Conservation (phyloP, 257 asterid genomes). For the Solanum arcanum region DNA sequence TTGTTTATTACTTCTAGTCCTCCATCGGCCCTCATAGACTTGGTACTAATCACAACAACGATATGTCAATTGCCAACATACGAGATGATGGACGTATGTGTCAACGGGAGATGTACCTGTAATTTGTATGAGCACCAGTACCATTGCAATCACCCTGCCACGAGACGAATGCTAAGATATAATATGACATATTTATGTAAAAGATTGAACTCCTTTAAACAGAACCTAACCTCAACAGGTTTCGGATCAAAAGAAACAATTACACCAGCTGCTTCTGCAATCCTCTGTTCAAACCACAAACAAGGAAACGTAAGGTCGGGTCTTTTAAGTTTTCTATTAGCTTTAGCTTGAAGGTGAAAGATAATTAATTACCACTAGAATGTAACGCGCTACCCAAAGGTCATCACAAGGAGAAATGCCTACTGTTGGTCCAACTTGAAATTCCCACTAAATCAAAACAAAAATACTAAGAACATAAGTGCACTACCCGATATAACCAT, state of each 20-base stretch:
- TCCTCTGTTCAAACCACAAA: constrained; percentile 41
- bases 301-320: background rate
- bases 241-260: constrained; percentile 82
- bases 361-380: constrained; percentile 49
- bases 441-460: constrained; percentile 56
- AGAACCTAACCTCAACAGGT: constrained; percentile 49
- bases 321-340: background rate
- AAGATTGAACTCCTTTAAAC: background rate
- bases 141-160: constrained; percentile 89
- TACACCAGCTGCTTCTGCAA: constrained; percentile 71
- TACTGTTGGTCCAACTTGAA: constrained; percentile 86
- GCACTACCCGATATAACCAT: background rate
- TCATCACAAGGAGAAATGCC: constrained; percentile 81
- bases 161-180: background rate
- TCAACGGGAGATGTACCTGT: constrained; percentile 32
- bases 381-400: constrained; percentile 84
- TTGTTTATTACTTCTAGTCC: constrained; percentile 68
- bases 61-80: background rate
- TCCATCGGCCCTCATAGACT: constrained; percentile 81
- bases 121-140: constrained; percentile 86
- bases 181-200: background rate
- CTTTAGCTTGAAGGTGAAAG: background rate
- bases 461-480: background rate
- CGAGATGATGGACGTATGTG: background rate
- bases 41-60: constrained; percentile 38